These are phyloP conservation scores for Neurospora sp. DNA, from an alignment of 495 filamentous ascomycete genomes.

Conservation along the genomic window DNA sequence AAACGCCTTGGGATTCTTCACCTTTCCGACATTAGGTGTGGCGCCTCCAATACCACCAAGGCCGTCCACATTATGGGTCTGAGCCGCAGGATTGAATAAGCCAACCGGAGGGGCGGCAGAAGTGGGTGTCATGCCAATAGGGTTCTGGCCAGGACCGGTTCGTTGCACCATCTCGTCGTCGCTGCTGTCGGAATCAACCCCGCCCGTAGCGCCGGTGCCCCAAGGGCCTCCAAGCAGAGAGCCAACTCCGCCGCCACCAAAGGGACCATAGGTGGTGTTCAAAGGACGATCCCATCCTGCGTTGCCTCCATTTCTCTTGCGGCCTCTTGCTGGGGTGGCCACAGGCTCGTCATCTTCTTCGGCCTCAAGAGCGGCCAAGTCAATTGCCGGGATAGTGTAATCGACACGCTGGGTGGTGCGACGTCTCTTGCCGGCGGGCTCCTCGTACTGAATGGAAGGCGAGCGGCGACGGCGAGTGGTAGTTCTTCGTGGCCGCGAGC, in stretches of 20 bases:
- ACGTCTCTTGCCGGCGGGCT: constrained; percentile 25
- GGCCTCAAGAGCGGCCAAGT: constrained; percentile 52
- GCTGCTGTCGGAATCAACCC: constrained; percentile 89
- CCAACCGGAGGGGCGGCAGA: constrained; percentile 44
- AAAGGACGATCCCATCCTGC: constrained; percentile 60
- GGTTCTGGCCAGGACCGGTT: constrained; percentile 43
- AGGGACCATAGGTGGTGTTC: constrained; percentile 81
- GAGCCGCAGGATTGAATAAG: constrained; percentile 15
- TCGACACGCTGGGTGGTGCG: constrained; percentile 32
- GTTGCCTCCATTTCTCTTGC: constrained; percentile 41
- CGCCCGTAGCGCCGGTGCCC: constrained; percentile 62
- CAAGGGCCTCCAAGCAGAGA: constrained; percentile 71
- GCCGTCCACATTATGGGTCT: constrained; percentile 39
- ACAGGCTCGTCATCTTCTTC: constrained; percentile 54
- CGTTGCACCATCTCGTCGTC: constrained; percentile 73
- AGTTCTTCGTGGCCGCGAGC: constrained; percentile 38
- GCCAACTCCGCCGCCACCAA: constrained; percentile 69
- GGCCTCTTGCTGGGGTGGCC: constrained; percentile 60
- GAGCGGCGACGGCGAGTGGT: constrained; percentile 33
- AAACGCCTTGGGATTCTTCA: constrained; percentile 65
- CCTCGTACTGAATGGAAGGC: constrained; percentile 48
- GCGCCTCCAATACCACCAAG: constrained; percentile 48
- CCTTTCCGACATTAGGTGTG: constrained; percentile 77
- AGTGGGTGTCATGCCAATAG: constrained; percentile 67
- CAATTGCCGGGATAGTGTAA: constrained; percentile 60